phyloP scores from a whole-genome alignment of 306 rosid genomes.

The Vigna mungo region DNA sequence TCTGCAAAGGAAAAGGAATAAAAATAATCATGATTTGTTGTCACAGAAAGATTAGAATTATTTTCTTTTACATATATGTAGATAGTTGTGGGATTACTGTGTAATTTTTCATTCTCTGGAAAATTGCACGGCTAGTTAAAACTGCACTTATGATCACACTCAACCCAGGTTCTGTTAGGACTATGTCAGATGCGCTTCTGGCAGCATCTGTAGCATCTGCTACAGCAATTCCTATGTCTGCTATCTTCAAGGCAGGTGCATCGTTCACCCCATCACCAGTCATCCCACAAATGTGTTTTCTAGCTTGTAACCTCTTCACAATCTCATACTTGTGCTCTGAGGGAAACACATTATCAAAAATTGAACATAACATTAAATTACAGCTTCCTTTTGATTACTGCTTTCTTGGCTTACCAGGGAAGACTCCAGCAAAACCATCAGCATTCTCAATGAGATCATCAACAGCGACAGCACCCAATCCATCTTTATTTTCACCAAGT shows the following conservation, averaged over 20 bases:
- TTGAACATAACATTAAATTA: background rate
- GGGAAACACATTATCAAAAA: constrained; percentile 15
- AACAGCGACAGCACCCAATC: constrained; percentile 53
- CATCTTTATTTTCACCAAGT: constrained; percentile 62
- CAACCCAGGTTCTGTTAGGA: constrained; percentile 79
- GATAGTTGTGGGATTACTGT: constrained; percentile 55
- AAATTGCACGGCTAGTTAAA: constrained; percentile 80
- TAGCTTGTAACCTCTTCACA: constrained; percentile 72
- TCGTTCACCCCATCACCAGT: constrained; percentile 88
- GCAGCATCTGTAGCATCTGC: constrained; percentile 86
- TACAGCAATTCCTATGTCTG: constrained; percentile 84
- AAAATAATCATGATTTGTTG: constrained; percentile 24
- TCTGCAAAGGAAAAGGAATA: constrained; percentile 47
- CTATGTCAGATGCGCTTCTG: constrained; percentile 78
- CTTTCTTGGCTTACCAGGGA: constrained; percentile 63
- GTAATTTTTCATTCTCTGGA: constrained; percentile 83
- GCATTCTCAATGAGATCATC: constrained; percentile 85
- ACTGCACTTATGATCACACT: constrained; percentile 85
- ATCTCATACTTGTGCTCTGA: constrained; percentile 85
- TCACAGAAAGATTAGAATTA: constrained; percentile 1
- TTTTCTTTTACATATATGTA: background rate
- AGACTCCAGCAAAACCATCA: constrained; percentile 87
- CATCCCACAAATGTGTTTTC: constrained; percentile 83
- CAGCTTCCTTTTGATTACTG: background rate
- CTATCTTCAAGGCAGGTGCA: constrained; percentile 83